A percentile compares a stretch with the other conserved stretches of the same genome.
Evolutionary conservation across 31 red algal species (phyloP).

Genomic region (Odonthalia washingtoniensis): DNA sequence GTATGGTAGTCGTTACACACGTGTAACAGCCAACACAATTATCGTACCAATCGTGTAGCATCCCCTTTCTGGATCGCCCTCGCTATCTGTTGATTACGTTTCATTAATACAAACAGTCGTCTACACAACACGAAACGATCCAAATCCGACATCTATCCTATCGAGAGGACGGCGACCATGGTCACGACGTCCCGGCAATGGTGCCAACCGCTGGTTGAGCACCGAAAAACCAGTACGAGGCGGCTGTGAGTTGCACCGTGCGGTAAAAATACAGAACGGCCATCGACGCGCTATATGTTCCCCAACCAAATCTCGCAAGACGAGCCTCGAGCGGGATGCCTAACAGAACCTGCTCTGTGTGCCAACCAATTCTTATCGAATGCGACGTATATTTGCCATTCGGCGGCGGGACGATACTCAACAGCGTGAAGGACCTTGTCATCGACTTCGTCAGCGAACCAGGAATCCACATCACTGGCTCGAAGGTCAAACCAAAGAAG

Average conservation of each 20-base stretch:
- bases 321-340: slow-evolving; percentile 6
- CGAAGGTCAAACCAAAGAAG: background rate
- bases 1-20: too few species aligned
- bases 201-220: too few species aligned
- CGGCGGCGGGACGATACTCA: background rate
- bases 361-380: slow-evolving; percentile 28
- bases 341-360: slow-evolving; percentile 48
- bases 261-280: slow-evolving; percentile 31
- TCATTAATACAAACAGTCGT: too few species aligned
- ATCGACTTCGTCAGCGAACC: background rate
- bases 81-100: too few species aligned
- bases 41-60: too few species aligned
- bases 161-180: too few species aligned
- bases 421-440: background rate
- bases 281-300: slow-evolving; percentile 15
- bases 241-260: background rate
- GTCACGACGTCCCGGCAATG: too few species aligned
- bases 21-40: too few species aligned
- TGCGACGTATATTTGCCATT: slow-evolving; percentile 34
- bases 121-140: too few species aligned
- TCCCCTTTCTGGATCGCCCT: too few species aligned
- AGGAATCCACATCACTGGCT: background rate
- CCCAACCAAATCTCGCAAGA: slow-evolving; percentile 40
- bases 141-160: too few species aligned
- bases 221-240: slow-evolving; percentile 34